phyloP scores from a whole-genome alignment of 352 stramenopile genomes.

The Phytophthora constricta region DNA sequence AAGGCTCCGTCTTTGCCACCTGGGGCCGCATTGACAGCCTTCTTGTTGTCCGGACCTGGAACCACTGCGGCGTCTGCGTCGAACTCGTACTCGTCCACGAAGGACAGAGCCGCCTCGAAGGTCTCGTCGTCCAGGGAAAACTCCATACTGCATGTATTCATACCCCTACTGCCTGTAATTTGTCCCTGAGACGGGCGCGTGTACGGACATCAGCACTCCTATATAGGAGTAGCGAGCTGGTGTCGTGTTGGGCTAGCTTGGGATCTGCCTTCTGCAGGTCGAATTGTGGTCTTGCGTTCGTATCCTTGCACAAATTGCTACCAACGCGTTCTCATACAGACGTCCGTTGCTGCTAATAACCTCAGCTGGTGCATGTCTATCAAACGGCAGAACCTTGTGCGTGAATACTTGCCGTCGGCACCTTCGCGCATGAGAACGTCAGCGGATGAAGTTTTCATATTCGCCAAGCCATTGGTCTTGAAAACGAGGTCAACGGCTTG shows the following conservation, averaged over 20 bases:
- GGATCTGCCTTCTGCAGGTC: too few relatives aligned
- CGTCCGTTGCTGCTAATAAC: too few relatives aligned
- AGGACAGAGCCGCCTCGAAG: conserved; percentile 27
- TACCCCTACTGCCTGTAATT: too few relatives aligned
- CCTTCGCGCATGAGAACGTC: conserved; percentile 45
- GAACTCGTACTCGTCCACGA: conserved; percentile 24
- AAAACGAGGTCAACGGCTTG: conserved; percentile 25
- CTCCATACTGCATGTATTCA: too few relatives aligned
- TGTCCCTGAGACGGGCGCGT: not conserved
- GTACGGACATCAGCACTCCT: too few relatives aligned
- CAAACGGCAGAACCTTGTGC: conserved; percentile 41
- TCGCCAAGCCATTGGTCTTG: conserved; percentile 34
- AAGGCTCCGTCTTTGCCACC: not conserved
- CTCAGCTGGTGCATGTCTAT: not conserved
- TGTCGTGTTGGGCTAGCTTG: too few relatives aligned
- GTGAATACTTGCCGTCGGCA: conserved; percentile 40
- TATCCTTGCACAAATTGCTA: too few relatives aligned
- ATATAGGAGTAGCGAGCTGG: too few relatives aligned
- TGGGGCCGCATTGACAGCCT: not conserved
- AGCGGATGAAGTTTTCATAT: conserved; percentile 33
- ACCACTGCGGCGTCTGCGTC: not conserved
- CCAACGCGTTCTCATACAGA: too few relatives aligned
- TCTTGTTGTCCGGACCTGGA: not conserved
- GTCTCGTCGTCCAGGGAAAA: conserved; percentile 27
- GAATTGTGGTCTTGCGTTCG: too few relatives aligned